Percentiles rank a stretch among this genome's conserved stretches.
Evolutionary conservation across 169 alveolate species (phyloP).

Genomic region (Cryptosporidium muris): DNA sequence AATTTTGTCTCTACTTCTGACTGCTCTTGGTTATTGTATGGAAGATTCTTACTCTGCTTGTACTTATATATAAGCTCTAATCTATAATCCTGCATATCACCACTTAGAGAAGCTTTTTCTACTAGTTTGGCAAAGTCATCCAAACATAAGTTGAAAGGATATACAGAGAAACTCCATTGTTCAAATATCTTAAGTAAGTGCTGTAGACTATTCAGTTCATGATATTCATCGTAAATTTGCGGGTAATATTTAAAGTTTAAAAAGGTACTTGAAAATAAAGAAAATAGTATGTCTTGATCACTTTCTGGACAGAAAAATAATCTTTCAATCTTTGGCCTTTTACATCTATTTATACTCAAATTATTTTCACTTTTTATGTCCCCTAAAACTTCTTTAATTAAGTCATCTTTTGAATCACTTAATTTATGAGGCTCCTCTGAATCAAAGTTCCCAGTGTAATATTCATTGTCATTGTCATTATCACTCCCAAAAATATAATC

Average conservation of each 20-base stretch:
- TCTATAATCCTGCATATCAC: conserved; percentile 51
- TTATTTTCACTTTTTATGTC: too few species aligned
- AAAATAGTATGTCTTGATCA: conserved; percentile 20
- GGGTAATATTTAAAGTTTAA: conserved; percentile 23
- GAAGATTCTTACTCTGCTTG: not conserved
- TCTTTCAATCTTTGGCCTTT: not conserved
- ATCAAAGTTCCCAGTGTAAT: too few species aligned
- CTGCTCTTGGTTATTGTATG: not conserved
- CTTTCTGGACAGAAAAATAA: not conserved
- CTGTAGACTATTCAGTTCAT: conserved; percentile 11
- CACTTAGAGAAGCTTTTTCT: conserved; percentile 14
- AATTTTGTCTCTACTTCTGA: not conserved
- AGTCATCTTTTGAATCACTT: too few species aligned
- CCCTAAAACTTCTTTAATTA: too few species aligned
- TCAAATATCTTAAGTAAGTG: conserved; percentile 21
- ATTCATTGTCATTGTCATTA: too few species aligned
- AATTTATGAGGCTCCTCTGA: too few species aligned
- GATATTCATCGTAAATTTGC: not conserved
- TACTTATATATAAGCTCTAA: conserved; percentile 11
- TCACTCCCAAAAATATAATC: too few species aligned
- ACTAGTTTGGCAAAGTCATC: conserved; percentile 23
- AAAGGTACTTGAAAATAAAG: conserved; percentile 10
- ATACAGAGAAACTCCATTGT: conserved; percentile 35
- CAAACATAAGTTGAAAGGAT: conserved; percentile 12
- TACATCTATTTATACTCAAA: too few species aligned